Conservation (phyloP, 2,329 filamentous ascomycete species). For the Aspergillus sojae region DNA sequence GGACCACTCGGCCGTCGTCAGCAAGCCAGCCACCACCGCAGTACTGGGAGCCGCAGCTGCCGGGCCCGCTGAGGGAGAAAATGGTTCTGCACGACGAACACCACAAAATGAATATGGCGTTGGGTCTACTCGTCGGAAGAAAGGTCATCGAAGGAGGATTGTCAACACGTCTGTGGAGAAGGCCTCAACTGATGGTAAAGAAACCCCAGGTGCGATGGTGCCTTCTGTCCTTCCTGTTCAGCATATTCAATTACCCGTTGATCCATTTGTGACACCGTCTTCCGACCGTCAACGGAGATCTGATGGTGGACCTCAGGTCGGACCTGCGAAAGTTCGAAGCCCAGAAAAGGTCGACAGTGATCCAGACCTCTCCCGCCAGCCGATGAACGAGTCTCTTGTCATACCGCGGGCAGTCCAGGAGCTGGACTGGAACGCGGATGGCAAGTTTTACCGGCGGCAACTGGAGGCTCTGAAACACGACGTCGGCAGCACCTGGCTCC, state of each 20-base stretch:
- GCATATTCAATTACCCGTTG: constrained; percentile 32
- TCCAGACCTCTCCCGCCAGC: constrained; percentile 19
- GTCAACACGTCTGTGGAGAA: constrained; percentile 59
- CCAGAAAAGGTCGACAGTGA: constrained; percentile 22
- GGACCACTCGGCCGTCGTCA: constrained; percentile 66
- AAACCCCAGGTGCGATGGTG: constrained; percentile 29
- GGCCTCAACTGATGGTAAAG: constrained; percentile 33
- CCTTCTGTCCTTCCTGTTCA: constrained; percentile 33
- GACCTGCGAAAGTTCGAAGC: constrained; percentile 27
- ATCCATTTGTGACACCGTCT: constrained; percentile 27
- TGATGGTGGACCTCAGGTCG: constrained; percentile 34
- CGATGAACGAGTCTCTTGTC: constrained; percentile 20
- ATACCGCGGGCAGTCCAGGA: constrained; percentile 28
- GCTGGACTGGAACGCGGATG: constrained; percentile 52
- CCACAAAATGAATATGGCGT: constrained; percentile 30
- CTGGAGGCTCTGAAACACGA: constrained; percentile 84
- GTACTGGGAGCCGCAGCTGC: constrained; percentile 14
- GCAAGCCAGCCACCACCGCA: constrained; percentile 58
- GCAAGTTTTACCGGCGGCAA: constrained; percentile 82
- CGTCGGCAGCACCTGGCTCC: constrained; percentile 85
- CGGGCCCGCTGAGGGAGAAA: constrained; percentile 11
- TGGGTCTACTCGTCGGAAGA: constrained; percentile 47
- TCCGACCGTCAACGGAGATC: constrained; percentile 34
- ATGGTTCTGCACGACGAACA: constrained; percentile 16
- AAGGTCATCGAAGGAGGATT: constrained; percentile 58